Conservation (phyloP, 2,329 filamentous ascomycete genomes). For the Sporothrix schenckii region DNA sequence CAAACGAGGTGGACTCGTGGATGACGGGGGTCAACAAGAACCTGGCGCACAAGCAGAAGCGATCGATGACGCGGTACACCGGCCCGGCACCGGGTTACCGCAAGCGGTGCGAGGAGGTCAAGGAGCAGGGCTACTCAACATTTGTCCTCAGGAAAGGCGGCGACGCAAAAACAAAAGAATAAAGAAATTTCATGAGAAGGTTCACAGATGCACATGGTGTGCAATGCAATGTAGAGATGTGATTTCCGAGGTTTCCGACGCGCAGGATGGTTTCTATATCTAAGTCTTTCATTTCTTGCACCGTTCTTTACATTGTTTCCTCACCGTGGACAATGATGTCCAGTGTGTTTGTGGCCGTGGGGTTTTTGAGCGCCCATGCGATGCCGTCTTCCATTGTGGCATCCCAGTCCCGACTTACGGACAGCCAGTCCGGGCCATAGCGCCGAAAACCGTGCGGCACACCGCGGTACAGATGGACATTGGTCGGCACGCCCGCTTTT, state of each 20-base stretch:
- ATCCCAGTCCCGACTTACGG: conserved; percentile 47
- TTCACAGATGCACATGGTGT: neutral
- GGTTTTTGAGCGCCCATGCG: conserved; percentile 49
- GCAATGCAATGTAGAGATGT: neutral
- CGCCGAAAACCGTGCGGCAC: conserved; percentile 35
- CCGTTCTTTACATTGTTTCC: neutral
- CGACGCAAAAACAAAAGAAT: neutral
- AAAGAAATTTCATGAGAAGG: neutral
- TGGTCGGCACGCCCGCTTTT: conserved; percentile 39
- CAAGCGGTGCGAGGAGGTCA: conserved; percentile 44
- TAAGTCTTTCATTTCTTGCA: neutral
- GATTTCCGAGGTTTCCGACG: neutral
- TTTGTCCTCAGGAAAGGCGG: conserved; percentile 25
- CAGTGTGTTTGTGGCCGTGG: conserved; percentile 60
- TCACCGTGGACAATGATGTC: conserved; percentile 30
- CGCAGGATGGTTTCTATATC: neutral
- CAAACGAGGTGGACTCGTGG: conserved; percentile 56
- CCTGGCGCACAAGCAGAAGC: conserved; percentile 49
- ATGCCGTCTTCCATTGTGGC: conserved; percentile 53
- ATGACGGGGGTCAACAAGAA: conserved; percentile 61
- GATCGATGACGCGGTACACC: conserved; percentile 52
- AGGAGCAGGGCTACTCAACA: conserved; percentile 38
- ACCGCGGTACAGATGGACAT: conserved; percentile 39
- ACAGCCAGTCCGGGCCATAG: conserved; percentile 41
- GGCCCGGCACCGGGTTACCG: conserved; percentile 51